These are phyloP conservation scores for Blastobotrys mokoenaii DNA, from an alignment of 805 yeast genomes.

Conservation along the genomic window DNA sequence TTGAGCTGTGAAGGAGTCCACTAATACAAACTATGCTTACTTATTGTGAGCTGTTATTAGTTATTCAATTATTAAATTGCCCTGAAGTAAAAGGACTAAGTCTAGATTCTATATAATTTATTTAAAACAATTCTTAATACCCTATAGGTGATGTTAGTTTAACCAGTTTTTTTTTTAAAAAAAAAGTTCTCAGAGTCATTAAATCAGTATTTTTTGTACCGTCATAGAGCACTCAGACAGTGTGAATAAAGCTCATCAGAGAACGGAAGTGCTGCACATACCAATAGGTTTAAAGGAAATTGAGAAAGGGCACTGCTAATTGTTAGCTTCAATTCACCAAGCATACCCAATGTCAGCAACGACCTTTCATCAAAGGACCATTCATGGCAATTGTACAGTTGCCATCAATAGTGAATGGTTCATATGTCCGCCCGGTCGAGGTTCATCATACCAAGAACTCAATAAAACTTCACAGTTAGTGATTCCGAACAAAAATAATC, in stretches of 20 bases:
- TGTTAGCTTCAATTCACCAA: background rate
- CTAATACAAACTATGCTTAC: too few species aligned
- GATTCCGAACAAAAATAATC: background rate
- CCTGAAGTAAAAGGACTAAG: too few species aligned
- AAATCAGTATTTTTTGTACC: conserved; percentile 27
- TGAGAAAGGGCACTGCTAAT: background rate
- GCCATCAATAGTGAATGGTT: conserved; percentile 5
- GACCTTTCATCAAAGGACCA: conserved; percentile 20
- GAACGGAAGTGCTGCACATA: too few species aligned
- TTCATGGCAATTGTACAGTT: conserved; percentile 19
- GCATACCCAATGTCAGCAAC: conserved; percentile 1
- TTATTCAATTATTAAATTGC: too few species aligned
- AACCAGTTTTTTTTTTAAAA: too few species aligned
- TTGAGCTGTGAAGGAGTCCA: too few species aligned
- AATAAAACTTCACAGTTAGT: conserved; percentile 1
- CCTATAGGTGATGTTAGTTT: too few species aligned
- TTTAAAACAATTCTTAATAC: too few species aligned
- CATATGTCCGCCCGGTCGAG: conserved; percentile 35
- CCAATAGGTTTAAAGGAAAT: too few species aligned
- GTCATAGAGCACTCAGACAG: conserved; percentile 28
- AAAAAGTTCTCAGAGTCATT: conserved; percentile 27
- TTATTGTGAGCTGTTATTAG: too few species aligned
- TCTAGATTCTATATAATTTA: too few species aligned
- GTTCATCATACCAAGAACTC: conserved; percentile 15
- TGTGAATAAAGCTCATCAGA: conserved; percentile 25